Evolutionary conservation across 805 yeast species (phyloP).

Genomic region (Candida namnaoensis): DNA sequence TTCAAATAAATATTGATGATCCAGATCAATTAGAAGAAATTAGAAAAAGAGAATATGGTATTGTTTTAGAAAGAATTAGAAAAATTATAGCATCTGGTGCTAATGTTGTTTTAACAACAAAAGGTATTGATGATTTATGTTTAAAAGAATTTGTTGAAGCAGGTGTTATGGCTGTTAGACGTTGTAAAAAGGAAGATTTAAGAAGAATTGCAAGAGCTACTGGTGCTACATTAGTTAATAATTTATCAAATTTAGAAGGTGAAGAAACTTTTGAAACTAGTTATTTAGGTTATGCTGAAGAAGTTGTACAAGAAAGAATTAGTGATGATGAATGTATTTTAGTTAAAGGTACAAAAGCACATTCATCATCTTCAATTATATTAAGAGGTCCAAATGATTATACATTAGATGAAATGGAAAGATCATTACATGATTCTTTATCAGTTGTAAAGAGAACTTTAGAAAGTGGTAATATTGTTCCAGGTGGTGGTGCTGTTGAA

Average conservation of each 20-base stretch:
- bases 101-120: slow-evolving; percentile 89
- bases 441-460: slow-evolving; percentile 93
- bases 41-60: slow-evolving; percentile 89
- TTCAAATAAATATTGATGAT: slow-evolving; percentile 91
- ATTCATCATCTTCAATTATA: slow-evolving; percentile 84
- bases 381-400: slow-evolving; percentile 95
- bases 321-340: slow-evolving; percentile 96
- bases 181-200: slow-evolving; percentile 94
- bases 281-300: slow-evolving; percentile 89
- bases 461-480: slow-evolving; percentile 90
- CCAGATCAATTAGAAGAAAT: slow-evolving; percentile 94
- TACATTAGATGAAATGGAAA: slow-evolving; percentile 96
- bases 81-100: slow-evolving; percentile 83
- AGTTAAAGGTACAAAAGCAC: slow-evolving; percentile 88
- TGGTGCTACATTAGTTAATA: slow-evolving; percentile 85
- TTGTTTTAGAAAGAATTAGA: slow-evolving; percentile 54
- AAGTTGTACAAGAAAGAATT: slow-evolving; percentile 79
- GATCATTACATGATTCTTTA: slow-evolving; percentile 91
- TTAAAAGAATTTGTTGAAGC: slow-evolving; percentile 90
- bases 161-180: slow-evolving; percentile 83
- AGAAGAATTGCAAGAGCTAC: slow-evolving; percentile 97
- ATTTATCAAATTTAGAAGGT: slow-evolving; percentile 85
- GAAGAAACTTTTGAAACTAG: slow-evolving; percentile 81
- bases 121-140: slow-evolving; percentile 95
- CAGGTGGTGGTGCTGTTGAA: slow-evolving; percentile 99